These are phyloP conservation scores for Leishmania major DNA, from an alignment of 208 protist species.

Conservation along the genomic window DNA sequence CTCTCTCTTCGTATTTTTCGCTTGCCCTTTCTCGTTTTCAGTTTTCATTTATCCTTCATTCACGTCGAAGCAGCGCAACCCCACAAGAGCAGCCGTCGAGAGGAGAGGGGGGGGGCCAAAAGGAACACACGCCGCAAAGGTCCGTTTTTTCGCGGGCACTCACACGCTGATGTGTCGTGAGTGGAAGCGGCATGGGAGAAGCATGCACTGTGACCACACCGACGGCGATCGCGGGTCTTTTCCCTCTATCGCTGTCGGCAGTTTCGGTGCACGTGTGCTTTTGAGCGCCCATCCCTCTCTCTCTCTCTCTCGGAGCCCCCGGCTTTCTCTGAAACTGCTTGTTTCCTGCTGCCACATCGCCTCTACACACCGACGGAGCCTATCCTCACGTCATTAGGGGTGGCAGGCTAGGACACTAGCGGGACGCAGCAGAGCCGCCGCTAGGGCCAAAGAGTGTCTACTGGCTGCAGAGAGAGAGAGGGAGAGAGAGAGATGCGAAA, in stretches of 20 bases:
- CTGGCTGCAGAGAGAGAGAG: background rate
- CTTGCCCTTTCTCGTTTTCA: background rate
- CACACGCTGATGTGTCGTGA: background rate
- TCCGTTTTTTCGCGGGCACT: background rate
- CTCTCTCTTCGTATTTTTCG: constrained; percentile 11
- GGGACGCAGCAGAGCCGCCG: background rate
- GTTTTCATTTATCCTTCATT: background rate
- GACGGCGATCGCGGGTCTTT: too few relatives aligned
- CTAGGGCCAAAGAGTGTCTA: background rate
- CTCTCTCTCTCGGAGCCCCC: background rate
- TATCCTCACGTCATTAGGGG: background rate
- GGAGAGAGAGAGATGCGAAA: background rate
- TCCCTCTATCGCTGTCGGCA: background rate
- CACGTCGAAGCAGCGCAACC: background rate
- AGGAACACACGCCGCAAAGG: background rate
- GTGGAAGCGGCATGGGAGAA: background rate
- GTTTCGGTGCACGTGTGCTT: background rate
- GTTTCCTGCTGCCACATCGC: background rate
- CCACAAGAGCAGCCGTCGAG: background rate
- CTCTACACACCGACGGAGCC: background rate
- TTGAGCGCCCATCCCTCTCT: background rate
- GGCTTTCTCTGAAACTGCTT: background rate
- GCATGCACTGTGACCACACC: background rate
- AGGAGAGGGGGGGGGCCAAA: too few relatives aligned
- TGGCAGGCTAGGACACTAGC: background rate